Evolutionary conservation across 129 eudicot species (phyloP).

Genomic region (Escallonia herrerae): DNA sequence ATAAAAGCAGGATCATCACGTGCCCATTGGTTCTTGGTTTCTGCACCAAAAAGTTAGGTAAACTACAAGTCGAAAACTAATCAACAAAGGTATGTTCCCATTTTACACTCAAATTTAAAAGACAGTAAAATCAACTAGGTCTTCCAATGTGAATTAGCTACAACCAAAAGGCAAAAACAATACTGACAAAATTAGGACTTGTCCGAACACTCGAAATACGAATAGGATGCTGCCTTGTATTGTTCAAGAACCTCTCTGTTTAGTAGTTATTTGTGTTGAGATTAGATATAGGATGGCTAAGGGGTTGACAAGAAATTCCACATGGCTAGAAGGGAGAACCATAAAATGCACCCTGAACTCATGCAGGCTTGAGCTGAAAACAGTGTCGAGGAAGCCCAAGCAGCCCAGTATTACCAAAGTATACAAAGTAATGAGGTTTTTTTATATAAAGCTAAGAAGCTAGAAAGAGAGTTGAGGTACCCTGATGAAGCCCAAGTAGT

Average conservation of each 20-base stretch:
- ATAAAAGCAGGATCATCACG: slow-evolving; percentile 99
- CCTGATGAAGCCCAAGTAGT: too few relatives aligned
- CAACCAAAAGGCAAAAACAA: not conserved
- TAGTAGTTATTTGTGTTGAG: not conserved
- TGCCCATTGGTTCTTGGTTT: slow-evolving; percentile 99
- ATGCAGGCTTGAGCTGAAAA: too few relatives aligned
- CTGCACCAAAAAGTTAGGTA: slow-evolving; percentile 38
- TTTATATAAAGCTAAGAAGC: too few relatives aligned
- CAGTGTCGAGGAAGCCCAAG: too few relatives aligned
- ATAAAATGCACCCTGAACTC: too few relatives aligned
- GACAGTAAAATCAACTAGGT: not conserved
- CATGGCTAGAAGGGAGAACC: too few relatives aligned
- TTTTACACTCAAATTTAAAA: not conserved
- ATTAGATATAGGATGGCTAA: not conserved
- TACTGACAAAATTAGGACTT: not conserved
- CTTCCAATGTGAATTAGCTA: not conserved
- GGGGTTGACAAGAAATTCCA: not conserved
- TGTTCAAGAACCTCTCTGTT: not conserved
- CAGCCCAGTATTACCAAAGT: too few relatives aligned
- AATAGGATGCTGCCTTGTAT: not conserved
- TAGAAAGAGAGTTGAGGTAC: too few relatives aligned
- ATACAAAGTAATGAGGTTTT: too few relatives aligned
- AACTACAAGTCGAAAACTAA: not conserved
- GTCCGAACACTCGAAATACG: too few relatives aligned
- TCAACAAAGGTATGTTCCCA: not conserved